Evolutionary conservation across 140 eudicot genomes (phyloP), one percentile per base, ranked within the genome.

Genomic region (Ambrosia hybrid): DNA sequence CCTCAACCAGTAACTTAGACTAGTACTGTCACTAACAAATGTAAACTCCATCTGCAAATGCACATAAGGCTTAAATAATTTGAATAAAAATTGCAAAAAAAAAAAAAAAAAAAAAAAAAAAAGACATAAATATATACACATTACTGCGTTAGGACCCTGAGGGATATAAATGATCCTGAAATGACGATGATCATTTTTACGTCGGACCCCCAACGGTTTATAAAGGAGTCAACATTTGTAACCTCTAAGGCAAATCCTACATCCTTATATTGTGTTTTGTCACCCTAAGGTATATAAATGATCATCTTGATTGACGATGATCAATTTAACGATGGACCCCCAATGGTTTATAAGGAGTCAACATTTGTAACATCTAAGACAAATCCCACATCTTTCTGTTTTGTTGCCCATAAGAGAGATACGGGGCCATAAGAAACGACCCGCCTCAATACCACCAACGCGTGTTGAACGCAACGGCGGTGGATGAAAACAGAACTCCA

Each of bases 1-100:
- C 55, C 85, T 93, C 69, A 90, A 79, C 99, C 99, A 93, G 77
- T 93, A 93, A 82, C 84, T 79, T 60, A 80, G 71, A 75, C 84
- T 68, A 51, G 92, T 85, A 14, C 92, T 71, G 74, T 91, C 95
- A 65, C 46, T 62, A 55, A 43, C 72, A 80, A 59, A 49, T 62
- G 71, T 78, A 64, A 79, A 65, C 82, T 73, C 83, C 92, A 87
- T 90, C 39, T 56, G 74, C 68, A 57, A 10, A 51, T 71, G 68
- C 68, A 37, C 51, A 30, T 46, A 13, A 14, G 17, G 73, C 73
- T 14, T 41, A 46, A 26, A 9, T 51, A 34, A 59, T 62, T 8
- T 15, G 38, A 14, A 10, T 30, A 62, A 74, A 73, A 51, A 49
- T 14, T 66, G 38, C 38, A 17, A 41, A 26, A 30, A 30, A 30